Percentiles rank a stretch among this genome's conserved stretches.
Evolutionary conservation across 441 rosid genomes (phyloP).

Genomic region (Euphorbia celastroides): DNA sequence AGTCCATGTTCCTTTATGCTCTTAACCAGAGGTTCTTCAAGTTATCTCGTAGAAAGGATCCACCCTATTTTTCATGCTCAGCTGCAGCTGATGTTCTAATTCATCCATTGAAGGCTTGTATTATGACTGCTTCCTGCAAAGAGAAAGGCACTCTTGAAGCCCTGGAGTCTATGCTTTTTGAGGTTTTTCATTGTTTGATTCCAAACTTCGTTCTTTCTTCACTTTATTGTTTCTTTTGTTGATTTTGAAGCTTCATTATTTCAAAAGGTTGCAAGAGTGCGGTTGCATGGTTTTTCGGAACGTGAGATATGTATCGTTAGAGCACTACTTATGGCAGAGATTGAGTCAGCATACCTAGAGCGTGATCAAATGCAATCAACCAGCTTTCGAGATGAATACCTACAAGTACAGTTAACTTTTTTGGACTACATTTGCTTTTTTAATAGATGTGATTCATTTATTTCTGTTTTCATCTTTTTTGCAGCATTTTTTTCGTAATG

Average conservation of each 20-base stretch:
- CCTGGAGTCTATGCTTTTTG: constrained; percentile 81
- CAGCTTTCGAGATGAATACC: constrained; percentile 78
- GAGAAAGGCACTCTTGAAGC: constrained; percentile 81
- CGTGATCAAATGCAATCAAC: constrained; percentile 94
- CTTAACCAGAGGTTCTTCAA: constrained; percentile 91
- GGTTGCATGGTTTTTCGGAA: constrained; percentile 88
- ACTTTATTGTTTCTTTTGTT: not conserved
- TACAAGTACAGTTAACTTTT: constrained; percentile 48
- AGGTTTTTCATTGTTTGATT: constrained; percentile 41
- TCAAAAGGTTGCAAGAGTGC: constrained; percentile 83
- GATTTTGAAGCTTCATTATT: constrained; percentile 20
- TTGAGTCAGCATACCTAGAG: constrained; percentile 94
- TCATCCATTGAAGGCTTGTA: constrained; percentile 74
- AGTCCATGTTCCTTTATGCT: constrained; percentile 87
- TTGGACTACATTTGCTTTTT: not conserved
- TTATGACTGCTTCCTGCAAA: constrained; percentile 81
- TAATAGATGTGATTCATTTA: not conserved
- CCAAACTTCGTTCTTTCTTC: constrained; percentile 7
- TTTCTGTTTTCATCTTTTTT: constrained; percentile 23
- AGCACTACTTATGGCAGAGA: constrained; percentile 82
- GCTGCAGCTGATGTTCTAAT: constrained; percentile 81
- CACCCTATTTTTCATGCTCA: constrained; percentile 88
- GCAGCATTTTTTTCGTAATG: constrained; percentile 90
- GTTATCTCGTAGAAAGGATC: constrained; percentile 74
- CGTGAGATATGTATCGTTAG: constrained; percentile 81